Evolutionary conservation across 2,329 filamentous ascomycete genomes (phyloP).

Genomic region (Esteya vermicola): DNA sequence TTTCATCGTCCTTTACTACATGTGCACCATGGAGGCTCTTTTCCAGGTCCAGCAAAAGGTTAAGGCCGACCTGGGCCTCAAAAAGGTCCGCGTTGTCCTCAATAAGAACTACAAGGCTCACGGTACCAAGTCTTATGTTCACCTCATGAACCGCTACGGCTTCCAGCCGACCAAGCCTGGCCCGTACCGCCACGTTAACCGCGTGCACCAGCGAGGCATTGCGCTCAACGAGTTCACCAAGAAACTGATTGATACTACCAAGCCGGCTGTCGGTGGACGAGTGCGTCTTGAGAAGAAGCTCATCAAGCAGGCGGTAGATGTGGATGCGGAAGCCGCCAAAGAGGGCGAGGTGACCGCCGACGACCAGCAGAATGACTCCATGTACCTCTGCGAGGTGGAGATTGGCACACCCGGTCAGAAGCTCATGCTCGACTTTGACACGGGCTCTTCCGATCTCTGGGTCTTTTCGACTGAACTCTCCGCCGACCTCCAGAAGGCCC

Average conservation of each 20-base stretch:
- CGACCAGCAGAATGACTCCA: slow-evolving; percentile 52
- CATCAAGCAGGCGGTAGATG: slow-evolving; percentile 17
- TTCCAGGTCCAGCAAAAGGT: slow-evolving; percentile 20
- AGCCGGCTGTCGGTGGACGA: slow-evolving; percentile 31
- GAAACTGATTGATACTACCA: slow-evolving; percentile 13
- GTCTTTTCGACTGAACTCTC: slow-evolving; percentile 39
- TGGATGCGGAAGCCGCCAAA: slow-evolving; percentile 10
- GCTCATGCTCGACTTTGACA: slow-evolving; percentile 53
- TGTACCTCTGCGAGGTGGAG: slow-evolving; percentile 48
- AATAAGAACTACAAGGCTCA: slow-evolving; percentile 45
- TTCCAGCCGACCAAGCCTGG: slow-evolving; percentile 25
- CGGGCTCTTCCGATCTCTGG: slow-evolving; percentile 58
- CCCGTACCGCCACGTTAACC: slow-evolving; percentile 40
- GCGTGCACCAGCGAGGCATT: slow-evolving; percentile 30
- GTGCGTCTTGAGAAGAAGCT: slow-evolving; percentile 31
- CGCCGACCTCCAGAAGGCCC: slow-evolving; percentile 21
- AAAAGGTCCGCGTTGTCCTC: slow-evolving; percentile 34
- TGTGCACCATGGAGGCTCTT: slow-evolving; percentile 18
- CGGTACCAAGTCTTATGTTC: slow-evolving; percentile 50
- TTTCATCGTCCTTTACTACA: background rate
- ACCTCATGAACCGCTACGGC: slow-evolving; percentile 41
- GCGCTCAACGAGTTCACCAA: slow-evolving; percentile 15
- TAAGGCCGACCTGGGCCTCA: slow-evolving; percentile 20
- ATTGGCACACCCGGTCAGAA: slow-evolving; percentile 54
- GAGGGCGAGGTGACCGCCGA: slow-evolving; percentile 40